Evolutionary conservation across 345 rosid genomes (phyloP), one percentile per base, ranked within the genome.

Genomic region (Rhodamnia rubescens): DNA sequence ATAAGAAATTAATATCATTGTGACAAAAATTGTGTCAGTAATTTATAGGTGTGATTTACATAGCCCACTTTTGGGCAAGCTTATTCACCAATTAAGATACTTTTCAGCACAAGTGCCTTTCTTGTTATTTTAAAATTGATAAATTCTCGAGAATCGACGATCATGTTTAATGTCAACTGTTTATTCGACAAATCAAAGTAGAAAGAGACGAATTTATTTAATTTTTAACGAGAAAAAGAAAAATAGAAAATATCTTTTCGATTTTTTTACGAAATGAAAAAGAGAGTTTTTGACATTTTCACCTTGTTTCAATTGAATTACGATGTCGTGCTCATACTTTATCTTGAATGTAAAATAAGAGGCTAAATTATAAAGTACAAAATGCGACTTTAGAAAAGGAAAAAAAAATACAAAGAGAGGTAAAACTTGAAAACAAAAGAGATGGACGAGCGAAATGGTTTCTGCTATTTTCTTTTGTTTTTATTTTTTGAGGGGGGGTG

Each of bases 211-310:
- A 57, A 26, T 26, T 0, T 11, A 10, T 11, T 57, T 26, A 11
- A 4, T 3, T 51, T 51, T 0, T 2, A 51, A 51, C 4, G 12
- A 52, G 54, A 52, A 52, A 52, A 52, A 15, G 20, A 6, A 15
- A 52, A 52, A 15, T 5, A 52, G 14, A 15, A 52, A 14, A 52
- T 5, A 4, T 52, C 6, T 5, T 52, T 52, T 52, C 15, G 6
- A 14, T 14, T 27, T 5, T 13, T 59, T n/a, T 1, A 0, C 3
- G 1, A 59, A 59, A 0, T n/a, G 6, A 27, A 59, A n/a, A 6
- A 27, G 24, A 0, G 1, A 5, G 13, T 13, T 13, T n/a, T 27
- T 2, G 1, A 59, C 7, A 59, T n/a, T 13, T 27, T 59, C 18
- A n/a, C 8, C 0, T 59, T 9, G 0, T 6, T 13, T 57, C 14